Evolutionary conservation across 352 stramenopile species (phyloP).

Genomic region (Peronospora tabacina): DNA sequence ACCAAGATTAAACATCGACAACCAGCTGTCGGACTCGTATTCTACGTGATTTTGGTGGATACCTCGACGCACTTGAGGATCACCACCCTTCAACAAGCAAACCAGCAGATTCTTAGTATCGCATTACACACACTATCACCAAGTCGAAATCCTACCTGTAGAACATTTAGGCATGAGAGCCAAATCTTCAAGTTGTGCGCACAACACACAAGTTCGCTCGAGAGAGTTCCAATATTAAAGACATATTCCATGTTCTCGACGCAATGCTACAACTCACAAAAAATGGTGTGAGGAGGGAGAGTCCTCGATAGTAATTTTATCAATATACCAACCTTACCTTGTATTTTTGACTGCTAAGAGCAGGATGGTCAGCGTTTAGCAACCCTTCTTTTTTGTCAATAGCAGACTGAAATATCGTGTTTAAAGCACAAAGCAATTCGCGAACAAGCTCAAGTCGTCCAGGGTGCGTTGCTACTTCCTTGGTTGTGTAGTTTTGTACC

Average conservation of each 20-base stretch:
- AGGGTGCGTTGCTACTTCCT: slow-evolving; percentile 39
- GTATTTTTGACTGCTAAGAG: slow-evolving; percentile 81
- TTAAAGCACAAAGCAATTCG: slow-evolving; percentile 52
- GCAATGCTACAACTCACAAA: slow-evolving; percentile 46
- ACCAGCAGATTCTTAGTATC: slow-evolving; percentile 7
- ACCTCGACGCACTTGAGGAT: slow-evolving; percentile 60
- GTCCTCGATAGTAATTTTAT: not conserved
- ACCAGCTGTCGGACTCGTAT: slow-evolving; percentile 84
- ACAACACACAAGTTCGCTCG: slow-evolving; percentile 73
- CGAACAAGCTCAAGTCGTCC: slow-evolving; percentile 53
- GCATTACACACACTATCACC: not conserved
- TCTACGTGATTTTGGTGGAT: slow-evolving; percentile 76
- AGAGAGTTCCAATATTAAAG: slow-evolving; percentile 69
- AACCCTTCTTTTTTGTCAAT: slow-evolving; percentile 30
- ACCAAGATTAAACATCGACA: slow-evolving; percentile 85
- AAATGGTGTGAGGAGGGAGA: slow-evolving; percentile 1
- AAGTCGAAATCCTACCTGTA: slow-evolving; percentile 39
- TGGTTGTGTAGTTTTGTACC: slow-evolving; percentile 65
- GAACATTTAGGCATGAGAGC: slow-evolving; percentile 55
- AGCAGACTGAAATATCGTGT: slow-evolving; percentile 54
- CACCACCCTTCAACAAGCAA: slow-evolving; percentile 46
- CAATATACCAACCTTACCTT: slow-evolving; percentile 39
- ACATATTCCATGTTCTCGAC: slow-evolving; percentile 85
- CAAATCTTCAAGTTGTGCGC: slow-evolving; percentile 58
- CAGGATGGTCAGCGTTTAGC: slow-evolving; percentile 70